Evolutionary conservation across 2,329 filamentous ascomycete species (phyloP).

Genomic region (Pestalotiopsis sp.): DNA sequence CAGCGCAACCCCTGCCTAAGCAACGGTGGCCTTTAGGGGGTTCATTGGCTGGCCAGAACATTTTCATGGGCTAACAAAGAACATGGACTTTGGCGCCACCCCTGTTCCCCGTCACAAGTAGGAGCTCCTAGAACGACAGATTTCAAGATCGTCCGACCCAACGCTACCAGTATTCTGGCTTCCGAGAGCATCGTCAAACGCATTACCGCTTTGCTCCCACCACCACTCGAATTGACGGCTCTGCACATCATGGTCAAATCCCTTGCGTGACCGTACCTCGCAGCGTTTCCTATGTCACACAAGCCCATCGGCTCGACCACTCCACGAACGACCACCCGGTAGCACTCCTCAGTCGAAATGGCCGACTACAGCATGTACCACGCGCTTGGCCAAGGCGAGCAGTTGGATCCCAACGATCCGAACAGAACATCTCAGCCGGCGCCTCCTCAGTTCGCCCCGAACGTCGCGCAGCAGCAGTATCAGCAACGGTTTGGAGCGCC

Average conservation of each 20-base stretch:
- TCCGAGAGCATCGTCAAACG: not conserved
- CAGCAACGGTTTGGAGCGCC: slow-evolving; percentile 47
- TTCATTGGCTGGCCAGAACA: not conserved
- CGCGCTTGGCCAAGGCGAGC: slow-evolving; percentile 55
- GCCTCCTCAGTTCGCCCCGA: slow-evolving; percentile 57
- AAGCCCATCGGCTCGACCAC: not conserved
- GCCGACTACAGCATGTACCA: slow-evolving; percentile 58
- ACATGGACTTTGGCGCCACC: not conserved
- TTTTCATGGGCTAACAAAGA: not conserved
- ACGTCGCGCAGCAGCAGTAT: slow-evolving; percentile 54
- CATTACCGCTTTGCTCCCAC: not conserved
- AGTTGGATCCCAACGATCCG: slow-evolving; percentile 55
- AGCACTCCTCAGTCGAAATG: slow-evolving; percentile 36
- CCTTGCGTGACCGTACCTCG: not conserved
- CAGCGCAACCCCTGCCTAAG: not conserved
- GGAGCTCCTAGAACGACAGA: not conserved
- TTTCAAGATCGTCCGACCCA: not conserved
- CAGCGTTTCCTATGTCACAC: slow-evolving; percentile 6
- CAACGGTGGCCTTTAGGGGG: not conserved
- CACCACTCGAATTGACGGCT: not conserved
- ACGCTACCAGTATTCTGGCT: not conserved
- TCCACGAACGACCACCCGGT: not conserved
- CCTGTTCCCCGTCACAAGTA: not conserved
- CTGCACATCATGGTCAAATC: not conserved
- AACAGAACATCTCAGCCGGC: slow-evolving; percentile 50